Percentiles rank a stretch among this genome's conserved stretches.
Conservation (phyloP, 805 yeast species). For the Barnettozyma botsteinii region DNA sequence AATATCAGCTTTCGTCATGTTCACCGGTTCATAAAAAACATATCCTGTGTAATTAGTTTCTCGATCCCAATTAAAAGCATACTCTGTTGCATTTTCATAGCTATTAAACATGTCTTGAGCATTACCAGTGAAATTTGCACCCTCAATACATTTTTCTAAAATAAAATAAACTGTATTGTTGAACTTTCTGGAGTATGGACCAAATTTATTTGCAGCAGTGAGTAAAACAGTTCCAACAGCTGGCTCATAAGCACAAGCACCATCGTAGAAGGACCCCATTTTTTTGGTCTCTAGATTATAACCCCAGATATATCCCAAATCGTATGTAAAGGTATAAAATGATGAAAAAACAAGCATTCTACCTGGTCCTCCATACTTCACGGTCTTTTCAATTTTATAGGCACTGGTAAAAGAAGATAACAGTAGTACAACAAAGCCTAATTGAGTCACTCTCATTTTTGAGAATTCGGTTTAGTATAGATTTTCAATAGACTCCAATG, state of each 20-base stretch:
- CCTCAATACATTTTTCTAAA: constrained; percentile 5
- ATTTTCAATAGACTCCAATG: no score
- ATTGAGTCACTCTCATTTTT: no score
- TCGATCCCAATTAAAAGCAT: constrained; percentile 7
- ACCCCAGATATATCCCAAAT: neutral
- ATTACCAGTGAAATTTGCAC: neutral
- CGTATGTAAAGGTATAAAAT: neutral
- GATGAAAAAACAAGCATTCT: constrained; percentile 1
- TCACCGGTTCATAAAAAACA: no score
- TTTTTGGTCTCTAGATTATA: neutral
- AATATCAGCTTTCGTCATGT: no score
- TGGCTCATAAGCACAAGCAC: constrained; percentile 15
- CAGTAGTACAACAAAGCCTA: no score
- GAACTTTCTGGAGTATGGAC: constrained; percentile 11
- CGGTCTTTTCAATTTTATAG: constrained; percentile 1
- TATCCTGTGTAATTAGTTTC: constrained; percentile 8
- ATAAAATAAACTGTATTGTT: constrained; percentile 8
- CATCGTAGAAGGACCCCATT: neutral
- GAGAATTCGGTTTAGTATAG: no score
- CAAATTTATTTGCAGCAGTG: constrained; percentile 8
- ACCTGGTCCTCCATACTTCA: neutral
- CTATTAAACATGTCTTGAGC: constrained; percentile 20
- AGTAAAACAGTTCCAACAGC: constrained; percentile 11
- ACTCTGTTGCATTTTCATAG: constrained; percentile 28
- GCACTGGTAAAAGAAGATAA: neutral